Conservation (phyloP, 2,329 filamentous ascomycete species). For the Aspergillus candidus region DNA sequence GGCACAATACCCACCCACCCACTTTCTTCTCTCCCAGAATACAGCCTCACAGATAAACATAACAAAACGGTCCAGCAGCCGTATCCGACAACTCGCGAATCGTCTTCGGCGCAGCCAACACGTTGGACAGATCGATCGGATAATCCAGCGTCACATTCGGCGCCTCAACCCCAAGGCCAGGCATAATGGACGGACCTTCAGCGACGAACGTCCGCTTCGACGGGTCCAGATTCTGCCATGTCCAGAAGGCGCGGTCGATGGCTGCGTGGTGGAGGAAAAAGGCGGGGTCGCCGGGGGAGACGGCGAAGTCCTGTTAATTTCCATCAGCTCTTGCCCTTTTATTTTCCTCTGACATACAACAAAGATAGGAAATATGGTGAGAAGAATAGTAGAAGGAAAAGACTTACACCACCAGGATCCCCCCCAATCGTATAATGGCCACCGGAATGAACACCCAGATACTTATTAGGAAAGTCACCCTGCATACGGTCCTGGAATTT, state of each 20-base stretch:
- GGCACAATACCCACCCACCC: no score
- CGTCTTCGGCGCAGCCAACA: slow-evolving; percentile 9
- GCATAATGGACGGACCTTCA: slow-evolving; percentile 10
- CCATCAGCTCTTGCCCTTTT: no score
- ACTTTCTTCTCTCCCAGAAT: no score
- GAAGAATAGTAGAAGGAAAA: no score
- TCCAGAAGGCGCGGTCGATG: slow-evolving; percentile 44
- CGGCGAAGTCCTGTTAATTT: slow-evolving; percentile 42
- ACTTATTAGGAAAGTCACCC: slow-evolving; percentile 25
- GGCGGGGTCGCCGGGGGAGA: slow-evolving; percentile 39
- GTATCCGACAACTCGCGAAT: slow-evolving; percentile 17
- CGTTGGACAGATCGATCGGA: slow-evolving; percentile 15
- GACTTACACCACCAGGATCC: slow-evolving; percentile 31
- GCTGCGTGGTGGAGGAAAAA: slow-evolving; percentile 45
- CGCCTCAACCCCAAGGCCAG: background rate
- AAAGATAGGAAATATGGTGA: no score
- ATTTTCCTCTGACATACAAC: no score
- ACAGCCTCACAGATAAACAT: slow-evolving; percentile 18
- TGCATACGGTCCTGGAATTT: slow-evolving; percentile 17
- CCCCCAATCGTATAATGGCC: slow-evolving; percentile 44
- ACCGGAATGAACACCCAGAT: slow-evolving; percentile 39
- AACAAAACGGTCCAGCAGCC: slow-evolving; percentile 20
- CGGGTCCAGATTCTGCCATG: slow-evolving; percentile 40
- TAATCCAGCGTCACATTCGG: slow-evolving; percentile 22
- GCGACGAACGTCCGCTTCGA: slow-evolving; percentile 2